These are phyloP conservation scores for Apiotrichum laibachii DNA, from an alignment of 1,284 basidiomycete genomes.

Conservation along the genomic window DNA sequence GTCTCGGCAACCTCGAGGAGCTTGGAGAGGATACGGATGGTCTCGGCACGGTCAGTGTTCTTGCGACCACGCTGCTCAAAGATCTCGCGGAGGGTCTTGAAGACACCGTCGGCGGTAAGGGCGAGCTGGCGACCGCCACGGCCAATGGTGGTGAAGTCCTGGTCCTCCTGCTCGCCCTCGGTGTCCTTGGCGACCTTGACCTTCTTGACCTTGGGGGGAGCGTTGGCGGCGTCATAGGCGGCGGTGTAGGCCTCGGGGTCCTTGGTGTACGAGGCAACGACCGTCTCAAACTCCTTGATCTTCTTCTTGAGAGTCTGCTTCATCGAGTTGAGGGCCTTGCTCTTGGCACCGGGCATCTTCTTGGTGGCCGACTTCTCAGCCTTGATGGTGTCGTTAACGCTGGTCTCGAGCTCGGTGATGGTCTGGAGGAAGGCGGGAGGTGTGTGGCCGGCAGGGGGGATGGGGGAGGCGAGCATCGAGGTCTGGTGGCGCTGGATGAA, in stretches of 20 bases:
- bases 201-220: constrained; percentile 56
- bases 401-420: constrained; percentile 71
- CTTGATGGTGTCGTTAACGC: constrained; percentile 69
- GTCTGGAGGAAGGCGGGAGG: constrained; percentile 83
- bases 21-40: constrained; percentile 85
- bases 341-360: constrained; percentile 95
- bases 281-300: constrained; percentile 80
- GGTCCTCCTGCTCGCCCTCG: constrained; percentile 45
- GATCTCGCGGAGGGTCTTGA: constrained; percentile 86
- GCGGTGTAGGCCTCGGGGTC: constrained; percentile 85
- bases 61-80: constrained; percentile 97
- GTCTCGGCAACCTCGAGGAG: constrained; percentile 77
- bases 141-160: constrained; percentile 85
- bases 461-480: constrained; percentile 47
- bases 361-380: constrained; percentile 86
- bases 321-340: constrained; percentile 91
- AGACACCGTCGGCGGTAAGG: constrained; percentile 83
- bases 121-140: constrained; percentile 79
- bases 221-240: constrained; percentile 63
- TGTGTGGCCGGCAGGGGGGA: constrained; percentile 74
- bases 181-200: constrained; percentile 35
- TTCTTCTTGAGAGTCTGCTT: constrained; percentile 96
- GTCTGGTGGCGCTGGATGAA: constrained; percentile 84
- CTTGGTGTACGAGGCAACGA: constrained; percentile 76
- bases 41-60: constrained; percentile 95